Percentiles rank a stretch among this genome's conserved stretches.
Evolutionary conservation across 805 yeast species (phyloP).

Genomic region (Nakazawaea ernobii): DNA sequence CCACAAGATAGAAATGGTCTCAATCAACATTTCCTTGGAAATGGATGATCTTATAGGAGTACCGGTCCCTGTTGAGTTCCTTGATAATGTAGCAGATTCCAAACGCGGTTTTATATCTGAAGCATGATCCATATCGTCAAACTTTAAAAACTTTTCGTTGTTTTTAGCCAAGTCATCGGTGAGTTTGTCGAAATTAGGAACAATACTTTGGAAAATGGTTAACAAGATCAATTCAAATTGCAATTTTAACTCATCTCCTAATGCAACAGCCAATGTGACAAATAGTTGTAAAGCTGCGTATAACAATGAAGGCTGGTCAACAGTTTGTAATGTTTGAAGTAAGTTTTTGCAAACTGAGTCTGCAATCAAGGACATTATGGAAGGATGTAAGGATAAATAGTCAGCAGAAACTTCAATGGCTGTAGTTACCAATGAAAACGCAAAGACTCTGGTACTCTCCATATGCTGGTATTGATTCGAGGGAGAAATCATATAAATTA

Average conservation of each 20-base stretch:
- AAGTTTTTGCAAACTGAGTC: conserved; percentile 84
- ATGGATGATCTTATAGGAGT: conserved; percentile 25
- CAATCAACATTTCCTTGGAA: conserved; percentile 79
- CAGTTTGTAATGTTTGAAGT: conserved; percentile 69
- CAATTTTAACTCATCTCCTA: conserved; percentile 61
- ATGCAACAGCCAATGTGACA: conserved; percentile 61
- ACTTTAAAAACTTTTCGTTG: conserved; percentile 23
- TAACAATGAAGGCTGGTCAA: conserved; percentile 66
- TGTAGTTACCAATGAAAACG: conserved; percentile 66
- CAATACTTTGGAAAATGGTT: conserved; percentile 47
- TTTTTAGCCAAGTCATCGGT: conserved; percentile 21
- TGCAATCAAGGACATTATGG: conserved; percentile 60
- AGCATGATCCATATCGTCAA: conserved; percentile 20
- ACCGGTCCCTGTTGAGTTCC: not conserved
- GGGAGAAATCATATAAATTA: conserved; percentile 77
- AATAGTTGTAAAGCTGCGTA: conserved; percentile 74
- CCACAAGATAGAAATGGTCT: conserved; percentile 79
- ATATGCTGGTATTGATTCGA: conserved; percentile 79
- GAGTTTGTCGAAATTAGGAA: conserved; percentile 20
- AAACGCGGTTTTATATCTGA: conserved; percentile 20
- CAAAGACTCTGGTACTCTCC: conserved; percentile 81
- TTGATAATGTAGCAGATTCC: conserved; percentile 20
- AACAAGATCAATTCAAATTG: conserved; percentile 74
- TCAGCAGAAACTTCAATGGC: conserved; percentile 80
- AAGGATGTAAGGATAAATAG: conserved; percentile 53